These are phyloP conservation scores for Leccinum angustisporum DNA, from an alignment of 1,284 basidiomycete genomes.

Conservation along the genomic window DNA sequence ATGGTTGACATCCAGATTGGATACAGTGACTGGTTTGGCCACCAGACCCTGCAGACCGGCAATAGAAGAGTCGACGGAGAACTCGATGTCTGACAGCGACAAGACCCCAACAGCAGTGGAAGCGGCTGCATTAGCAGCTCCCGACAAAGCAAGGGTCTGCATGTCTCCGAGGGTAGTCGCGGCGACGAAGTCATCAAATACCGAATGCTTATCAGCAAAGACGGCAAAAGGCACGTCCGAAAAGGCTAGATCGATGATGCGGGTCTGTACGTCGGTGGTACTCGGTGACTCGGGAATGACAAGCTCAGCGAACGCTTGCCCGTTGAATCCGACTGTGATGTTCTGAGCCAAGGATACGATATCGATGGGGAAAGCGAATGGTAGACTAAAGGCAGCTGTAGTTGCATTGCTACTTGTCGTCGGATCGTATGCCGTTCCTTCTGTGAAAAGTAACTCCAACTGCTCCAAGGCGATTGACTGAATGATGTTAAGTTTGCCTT, in stretches of 20 bases:
- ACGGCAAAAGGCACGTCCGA: constrained; percentile 61
- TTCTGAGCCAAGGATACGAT: constrained; percentile 63
- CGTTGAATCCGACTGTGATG: constrained; percentile 57
- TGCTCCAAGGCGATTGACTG: constrained; percentile 65
- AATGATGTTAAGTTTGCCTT: constrained; percentile 63
- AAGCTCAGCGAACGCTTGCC: constrained; percentile 60
- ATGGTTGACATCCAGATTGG: constrained; percentile 67
- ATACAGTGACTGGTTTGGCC: constrained; percentile 57
- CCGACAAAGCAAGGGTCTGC: constrained; percentile 59
- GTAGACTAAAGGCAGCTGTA: constrained; percentile 63
- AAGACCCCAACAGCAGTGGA: constrained; percentile 75
- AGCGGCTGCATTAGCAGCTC: constrained; percentile 59
- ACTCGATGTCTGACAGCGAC: constrained; percentile 58
- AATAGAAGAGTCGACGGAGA: constrained; percentile 62
- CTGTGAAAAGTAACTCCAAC: constrained; percentile 62
- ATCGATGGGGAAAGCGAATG: constrained; percentile 72
- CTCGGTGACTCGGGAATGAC: constrained; percentile 60
- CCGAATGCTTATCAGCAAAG: constrained; percentile 48
- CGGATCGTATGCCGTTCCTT: constrained; percentile 56
- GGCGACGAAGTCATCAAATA: constrained; percentile 69
- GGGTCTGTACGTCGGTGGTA: constrained; percentile 60
- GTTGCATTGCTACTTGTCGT: constrained; percentile 60
- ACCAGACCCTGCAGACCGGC: constrained; percentile 69
- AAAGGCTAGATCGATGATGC: constrained; percentile 67
- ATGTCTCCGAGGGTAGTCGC: constrained; percentile 54